Evolutionary conservation across 345 rosid species (phyloP).

Genomic region (Salix arbutifolia): DNA sequence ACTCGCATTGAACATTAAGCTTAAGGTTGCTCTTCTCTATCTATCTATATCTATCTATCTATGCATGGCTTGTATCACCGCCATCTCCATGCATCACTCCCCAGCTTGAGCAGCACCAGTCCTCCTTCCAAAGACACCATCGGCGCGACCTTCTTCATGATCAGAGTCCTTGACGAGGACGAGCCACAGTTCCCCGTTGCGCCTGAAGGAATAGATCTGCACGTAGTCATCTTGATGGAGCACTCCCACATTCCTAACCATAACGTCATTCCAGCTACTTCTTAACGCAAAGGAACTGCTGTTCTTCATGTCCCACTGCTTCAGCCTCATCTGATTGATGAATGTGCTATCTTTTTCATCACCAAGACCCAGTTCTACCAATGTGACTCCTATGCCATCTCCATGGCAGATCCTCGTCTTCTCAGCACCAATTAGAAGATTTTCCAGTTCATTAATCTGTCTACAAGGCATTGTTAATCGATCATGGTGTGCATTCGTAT

Average conservation of each 20-base stretch:
- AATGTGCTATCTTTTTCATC: neutral
- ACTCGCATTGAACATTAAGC: neutral
- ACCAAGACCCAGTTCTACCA: neutral
- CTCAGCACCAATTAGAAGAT: neutral
- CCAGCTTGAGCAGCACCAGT: no score
- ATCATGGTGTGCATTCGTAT: neutral
- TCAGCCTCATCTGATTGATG: neutral
- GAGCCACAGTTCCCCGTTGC: neutral
- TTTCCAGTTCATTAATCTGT: neutral
- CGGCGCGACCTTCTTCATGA: neutral
- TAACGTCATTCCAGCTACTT: neutral
- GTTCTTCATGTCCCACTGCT: neutral
- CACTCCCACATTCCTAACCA: neutral
- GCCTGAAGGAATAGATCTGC: neutral
- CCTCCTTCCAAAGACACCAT: neutral
- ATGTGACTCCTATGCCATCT: neutral
- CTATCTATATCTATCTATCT: no score
- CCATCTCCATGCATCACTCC: no score
- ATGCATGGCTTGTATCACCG: neutral
- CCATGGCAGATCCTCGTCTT: neutral
- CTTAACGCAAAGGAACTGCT: neutral
- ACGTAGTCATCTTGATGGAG: neutral
- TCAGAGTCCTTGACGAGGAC: neutral
- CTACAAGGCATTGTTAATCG: neutral
- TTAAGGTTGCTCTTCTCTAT: neutral